Percentiles rank a stretch among this genome's conserved stretches.
These are phyloP conservation scores for Hordeum vulgare DNA, from an alignment of 176 grass and related monocot species.

Conservation along the genomic window MorexV3_pseudomolecules_assembly NC_058520.1:543917794-543918293, in stretches of 20 bases:
- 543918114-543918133: background rate
- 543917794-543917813: background rate
- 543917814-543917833: background rate
- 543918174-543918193: background rate
- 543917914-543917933: conserved; percentile 10
- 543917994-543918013: conserved; percentile 1
- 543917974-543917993: background rate
- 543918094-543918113: background rate
- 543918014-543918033: background rate
- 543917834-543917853: background rate
- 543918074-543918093: background rate
- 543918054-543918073: background rate
- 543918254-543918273: background rate
- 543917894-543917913: background rate
- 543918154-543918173: background rate
- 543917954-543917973: background rate
- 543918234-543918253: background rate
- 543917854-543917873: background rate
- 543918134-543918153: background rate
- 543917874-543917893: background rate
- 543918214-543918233: background rate
- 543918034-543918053: background rate
- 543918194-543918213: background rate
- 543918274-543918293: background rate
- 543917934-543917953: no score